These are phyloP conservation scores for Stylosanthes scabra DNA, from an alignment of 331 rosid species.

Conservation along the genomic window DNA sequence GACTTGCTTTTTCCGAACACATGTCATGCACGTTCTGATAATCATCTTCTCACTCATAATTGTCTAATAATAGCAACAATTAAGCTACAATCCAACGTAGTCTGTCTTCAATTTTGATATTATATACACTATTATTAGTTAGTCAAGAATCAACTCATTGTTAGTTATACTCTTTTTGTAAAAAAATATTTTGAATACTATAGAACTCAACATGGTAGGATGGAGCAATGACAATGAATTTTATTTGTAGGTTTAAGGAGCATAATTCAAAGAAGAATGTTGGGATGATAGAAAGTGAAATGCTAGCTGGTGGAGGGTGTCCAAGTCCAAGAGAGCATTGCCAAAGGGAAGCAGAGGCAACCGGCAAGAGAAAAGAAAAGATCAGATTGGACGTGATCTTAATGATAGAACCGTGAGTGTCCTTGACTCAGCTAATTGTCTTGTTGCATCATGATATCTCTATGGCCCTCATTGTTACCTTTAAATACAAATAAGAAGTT, in stretches of 20 bases:
- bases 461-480: slow-evolving; percentile 29
- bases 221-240: not conserved
- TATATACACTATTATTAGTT: too few species aligned
- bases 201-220: too few species aligned
- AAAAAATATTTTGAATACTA: too few species aligned
- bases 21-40: not conserved
- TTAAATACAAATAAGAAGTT: slow-evolving; percentile 39
- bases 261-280: slow-evolving; percentile 24
- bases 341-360: slow-evolving; percentile 47
- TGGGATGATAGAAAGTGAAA: slow-evolving; percentile 34
- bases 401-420: not conserved
- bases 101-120: not conserved
- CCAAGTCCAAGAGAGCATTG: slow-evolving; percentile 48
- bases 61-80: too few species aligned
- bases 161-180: too few species aligned
- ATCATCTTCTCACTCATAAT: not conserved
- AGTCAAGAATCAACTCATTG: too few species aligned
- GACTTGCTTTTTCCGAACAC: not conserved
- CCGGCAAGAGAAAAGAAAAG: slow-evolving; percentile 13
- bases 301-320: slow-evolving; percentile 43
- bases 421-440: slow-evolving; percentile 45
- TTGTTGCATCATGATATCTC: slow-evolving; percentile 17
- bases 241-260: not conserved
- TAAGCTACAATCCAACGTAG: not conserved
- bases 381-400: not conserved